Base-by-base conservation (phyloP, 805 yeast species). In the Cyberlindnera euphorbiiphila region DNA sequence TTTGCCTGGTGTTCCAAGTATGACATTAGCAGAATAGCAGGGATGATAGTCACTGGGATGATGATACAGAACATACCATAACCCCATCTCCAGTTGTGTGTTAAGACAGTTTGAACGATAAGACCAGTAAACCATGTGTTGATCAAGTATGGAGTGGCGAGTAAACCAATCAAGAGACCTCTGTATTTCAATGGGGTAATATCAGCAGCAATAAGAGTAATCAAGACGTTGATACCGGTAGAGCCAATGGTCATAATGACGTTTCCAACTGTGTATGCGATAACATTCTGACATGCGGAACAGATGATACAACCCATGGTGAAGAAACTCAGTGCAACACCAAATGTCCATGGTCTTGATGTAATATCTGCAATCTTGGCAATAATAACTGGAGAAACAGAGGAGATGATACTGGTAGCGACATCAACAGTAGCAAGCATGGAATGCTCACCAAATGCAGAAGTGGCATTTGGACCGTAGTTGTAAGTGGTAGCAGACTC, bases 1-100 rank as follows among this genome's bases (percentile, higher is more conserved):
- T 57, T 47, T 13, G 66, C 66, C 29, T 54, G 49, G 26, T 48
- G 51, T 29, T 65, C 68, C 43, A 59, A 46, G 37, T 52, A 60
- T 13, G 53, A 43, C 60, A 67, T 57, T 25, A 62, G 41, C 5
- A 39, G 27, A 14, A 64, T 51, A 16, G 61, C 61, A 20, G 71
- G 71, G 13, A 46, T 27, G n/a, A 59, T 35, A 14, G 62, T 65
- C 18, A 61, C 62, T 4, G 76, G 76, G 43, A 64, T 57, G 19
- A 72, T 62, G 28, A 72, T 61, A 16, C 70, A 64, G 59, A 72
- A 72, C 56, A 70, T 62, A 34, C 74, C 75, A 47, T 65, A 71
- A 19, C 76, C 78, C 72, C 73, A 68, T 53, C 76, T 62, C 80
- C 80, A 74, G 29, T 65, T 62, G 26, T 45, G 46, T 13, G 31